Evolutionary conservation across 768 basidiomycete genomes (phyloP), one percentile per base, ranked within the genome.

Genomic region (Dendrothele bispora): DNA sequence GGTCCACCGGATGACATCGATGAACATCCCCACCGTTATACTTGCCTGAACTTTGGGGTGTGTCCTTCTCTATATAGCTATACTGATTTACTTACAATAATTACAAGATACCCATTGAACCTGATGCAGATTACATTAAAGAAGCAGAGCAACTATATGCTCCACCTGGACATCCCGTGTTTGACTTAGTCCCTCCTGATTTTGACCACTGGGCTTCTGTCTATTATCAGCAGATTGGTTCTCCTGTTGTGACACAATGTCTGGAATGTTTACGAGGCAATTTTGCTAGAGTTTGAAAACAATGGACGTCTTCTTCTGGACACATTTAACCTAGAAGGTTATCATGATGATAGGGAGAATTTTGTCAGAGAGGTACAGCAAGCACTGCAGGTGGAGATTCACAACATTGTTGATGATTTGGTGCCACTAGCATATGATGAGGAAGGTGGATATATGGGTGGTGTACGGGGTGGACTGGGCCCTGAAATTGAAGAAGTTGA

Each of bases 1-100:
- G 68, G 67, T 11, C 49, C 58, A 37, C 72, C 67, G 1, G 46
- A 52, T 18, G 29, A 60, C 3, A 70, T 74, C n/a, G 51, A 56
- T 17, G 41, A 53, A 12, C 25, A 52, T 5, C 65, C 71, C 0
- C 45, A 63, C 2, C 32, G 52, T 7, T 68, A 53, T 55, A 51
- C 53, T 18, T 48, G 51, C 2, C 29, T 48, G 14, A 57, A 73
- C 41, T 73, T 71, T 56, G 61, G 59, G 60, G 71, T 69, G 38
- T 4, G 47, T 28, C 14, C 28, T 12, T 39, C 21, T 38, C 25
- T 11, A 12, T 7, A 26, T 20, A 7, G 5, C 2, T 25, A n/a
- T 22, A 18, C 20, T 5, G 11, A n/a, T 11, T 7, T 37, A 21
- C 5, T 26, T 20, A 20, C 15, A 17, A 34, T n/a, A n/a, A n/a